phyloP scores from a whole-genome alignment of 306 rosid species.

The Mimosa pudica region DNA sequence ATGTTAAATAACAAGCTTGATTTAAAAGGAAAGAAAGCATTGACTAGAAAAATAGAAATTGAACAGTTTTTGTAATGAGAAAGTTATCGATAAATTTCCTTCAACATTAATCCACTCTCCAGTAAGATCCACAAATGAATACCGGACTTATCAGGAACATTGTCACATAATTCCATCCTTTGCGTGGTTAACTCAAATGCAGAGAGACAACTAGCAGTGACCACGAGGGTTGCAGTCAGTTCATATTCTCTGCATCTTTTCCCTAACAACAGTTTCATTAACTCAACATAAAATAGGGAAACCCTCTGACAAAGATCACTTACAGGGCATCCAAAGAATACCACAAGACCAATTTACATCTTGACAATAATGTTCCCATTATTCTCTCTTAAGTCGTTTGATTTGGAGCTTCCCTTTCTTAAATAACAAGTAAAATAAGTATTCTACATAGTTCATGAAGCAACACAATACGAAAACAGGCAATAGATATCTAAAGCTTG shows the following conservation, averaged over 20 bases:
- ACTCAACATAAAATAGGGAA: background rate
- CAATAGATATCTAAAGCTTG: background rate
- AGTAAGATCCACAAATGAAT: background rate
- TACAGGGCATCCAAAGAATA: background rate
- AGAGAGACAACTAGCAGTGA: background rate
- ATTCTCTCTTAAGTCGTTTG: background rate
- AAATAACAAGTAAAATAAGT: background rate
- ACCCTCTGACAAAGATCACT: background rate
- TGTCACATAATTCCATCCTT: background rate
- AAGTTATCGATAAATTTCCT: slow-evolving; percentile 1
- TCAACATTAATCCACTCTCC: background rate
- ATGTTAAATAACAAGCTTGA: background rate
- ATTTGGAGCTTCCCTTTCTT: background rate
- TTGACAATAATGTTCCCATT: background rate
- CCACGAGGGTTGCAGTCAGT: background rate
- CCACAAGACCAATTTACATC: background rate
- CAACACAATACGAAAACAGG: background rate
- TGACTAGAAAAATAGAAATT: background rate
- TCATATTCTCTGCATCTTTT: background rate
- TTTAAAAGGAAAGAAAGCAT: background rate
- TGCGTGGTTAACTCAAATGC: background rate
- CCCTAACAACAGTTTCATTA: background rate
- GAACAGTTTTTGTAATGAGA: background rate
- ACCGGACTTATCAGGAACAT: background rate
- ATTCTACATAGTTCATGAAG: slow-evolving; percentile 6